Conservation (phyloP, 2,329 filamentous ascomycete species). For the Colletotrichum siamense region DNA sequence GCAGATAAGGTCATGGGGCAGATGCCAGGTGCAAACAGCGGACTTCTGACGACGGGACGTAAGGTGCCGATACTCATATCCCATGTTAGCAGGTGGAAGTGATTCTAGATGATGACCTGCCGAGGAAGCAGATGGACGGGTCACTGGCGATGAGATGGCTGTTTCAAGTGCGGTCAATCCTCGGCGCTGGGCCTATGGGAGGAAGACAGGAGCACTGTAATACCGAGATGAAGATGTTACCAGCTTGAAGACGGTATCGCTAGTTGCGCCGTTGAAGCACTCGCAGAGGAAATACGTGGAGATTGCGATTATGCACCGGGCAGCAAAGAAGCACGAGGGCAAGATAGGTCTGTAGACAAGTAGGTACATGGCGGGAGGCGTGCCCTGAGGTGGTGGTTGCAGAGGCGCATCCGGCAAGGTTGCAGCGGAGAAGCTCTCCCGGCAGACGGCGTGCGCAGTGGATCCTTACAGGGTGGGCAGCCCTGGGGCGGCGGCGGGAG, state of each 20-base stretch:
- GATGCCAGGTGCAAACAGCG: background rate
- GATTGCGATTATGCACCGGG: background rate
- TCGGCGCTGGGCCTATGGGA: background rate
- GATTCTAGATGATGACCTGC: background rate
- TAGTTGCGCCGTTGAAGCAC: background rate
- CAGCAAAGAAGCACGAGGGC: background rate
- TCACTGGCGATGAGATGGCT: background rate
- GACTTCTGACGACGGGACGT: background rate
- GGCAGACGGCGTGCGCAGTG: slow-evolving; percentile 11
- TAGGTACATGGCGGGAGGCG: background rate
- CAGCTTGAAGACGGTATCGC: background rate
- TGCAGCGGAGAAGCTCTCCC: background rate
- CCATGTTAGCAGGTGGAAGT: background rate
- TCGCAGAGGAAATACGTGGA: background rate
- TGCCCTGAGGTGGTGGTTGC: background rate
- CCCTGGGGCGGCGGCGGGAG: background rate
- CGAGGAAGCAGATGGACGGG: background rate
- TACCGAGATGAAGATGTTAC: background rate
- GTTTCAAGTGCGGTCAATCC: slow-evolving; percentile 10
- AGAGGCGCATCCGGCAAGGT: background rate
- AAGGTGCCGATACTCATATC: background rate
- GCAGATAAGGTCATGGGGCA: background rate
- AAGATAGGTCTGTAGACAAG: background rate
- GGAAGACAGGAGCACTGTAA: background rate
- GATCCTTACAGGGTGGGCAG: background rate